Evolutionary conservation across 257 asterid genomes (phyloP).

Genomic region (Verbascum thapsus): DNA sequence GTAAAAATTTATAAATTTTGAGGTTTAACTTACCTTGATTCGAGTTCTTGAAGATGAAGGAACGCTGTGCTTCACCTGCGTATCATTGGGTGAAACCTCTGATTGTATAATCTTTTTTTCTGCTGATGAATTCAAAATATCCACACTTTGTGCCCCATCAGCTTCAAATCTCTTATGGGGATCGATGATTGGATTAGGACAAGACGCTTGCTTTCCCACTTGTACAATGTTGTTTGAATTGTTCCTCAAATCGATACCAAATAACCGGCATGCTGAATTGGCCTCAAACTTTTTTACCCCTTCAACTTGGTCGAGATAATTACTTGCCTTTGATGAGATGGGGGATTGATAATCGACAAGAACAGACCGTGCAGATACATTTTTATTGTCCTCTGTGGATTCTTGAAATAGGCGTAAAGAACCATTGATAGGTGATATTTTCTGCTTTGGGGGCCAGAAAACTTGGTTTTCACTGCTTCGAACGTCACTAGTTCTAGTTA

Average conservation of each 20-base stretch:
- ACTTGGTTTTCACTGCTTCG: slow-evolving; percentile 42
- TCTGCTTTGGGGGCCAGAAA: slow-evolving; percentile 53
- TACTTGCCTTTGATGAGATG: slow-evolving; percentile 48
- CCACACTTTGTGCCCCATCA: slow-evolving; percentile 35
- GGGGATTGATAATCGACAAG: slow-evolving; percentile 49
- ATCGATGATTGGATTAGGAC: slow-evolving; percentile 20
- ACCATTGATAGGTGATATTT: slow-evolving; percentile 36
- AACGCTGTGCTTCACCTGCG: slow-evolving; percentile 37
- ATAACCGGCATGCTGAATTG: slow-evolving; percentile 53
- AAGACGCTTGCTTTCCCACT: slow-evolving; percentile 34
- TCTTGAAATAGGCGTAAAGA: slow-evolving; percentile 47
- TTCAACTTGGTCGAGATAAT: slow-evolving; percentile 44
- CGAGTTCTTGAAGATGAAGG: slow-evolving; percentile 65
- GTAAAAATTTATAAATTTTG: slow-evolving; percentile 6
- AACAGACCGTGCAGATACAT: slow-evolving; percentile 30
- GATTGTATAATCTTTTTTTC: slow-evolving; percentile 38
- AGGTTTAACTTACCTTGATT: slow-evolving; percentile 65
- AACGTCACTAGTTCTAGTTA: slow-evolving; percentile 35
- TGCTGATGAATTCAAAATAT: slow-evolving; percentile 35
- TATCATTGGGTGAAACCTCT: slow-evolving; percentile 44
- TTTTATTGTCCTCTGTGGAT: slow-evolving; percentile 44
- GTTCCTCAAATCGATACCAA: slow-evolving; percentile 75
- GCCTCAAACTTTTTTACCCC: slow-evolving; percentile 43
- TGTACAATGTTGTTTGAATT: slow-evolving; percentile 35
- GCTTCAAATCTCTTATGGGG: slow-evolving; percentile 30